Evolutionary conservation across 2,329 filamentous ascomycete genomes (phyloP).

Genomic region (Nectriaceae sp.): DNA sequence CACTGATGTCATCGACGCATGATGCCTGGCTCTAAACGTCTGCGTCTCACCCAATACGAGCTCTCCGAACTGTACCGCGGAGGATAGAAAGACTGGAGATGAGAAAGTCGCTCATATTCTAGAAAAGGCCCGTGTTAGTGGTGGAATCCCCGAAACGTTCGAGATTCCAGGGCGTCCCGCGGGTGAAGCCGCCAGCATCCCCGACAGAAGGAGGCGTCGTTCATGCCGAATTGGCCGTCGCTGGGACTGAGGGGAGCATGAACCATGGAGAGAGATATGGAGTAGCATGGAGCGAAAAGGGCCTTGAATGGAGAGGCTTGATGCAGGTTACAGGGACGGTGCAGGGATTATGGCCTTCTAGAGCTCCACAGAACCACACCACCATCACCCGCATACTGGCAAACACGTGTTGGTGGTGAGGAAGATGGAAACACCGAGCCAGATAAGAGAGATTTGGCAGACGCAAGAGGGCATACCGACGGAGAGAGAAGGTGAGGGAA

Average conservation of each 20-base stretch:
- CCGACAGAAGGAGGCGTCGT: slow-evolving; percentile 23
- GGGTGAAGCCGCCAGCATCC: too few species aligned
- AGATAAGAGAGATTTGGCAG: not conserved
- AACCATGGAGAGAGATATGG: not conserved
- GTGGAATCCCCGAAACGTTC: too few species aligned
- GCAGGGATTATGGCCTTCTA: not conserved
- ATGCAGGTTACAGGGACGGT: not conserved
- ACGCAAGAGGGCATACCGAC: not conserved
- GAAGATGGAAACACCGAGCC: not conserved
- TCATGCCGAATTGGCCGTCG: slow-evolving; percentile 1
- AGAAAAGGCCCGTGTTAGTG: too few species aligned
- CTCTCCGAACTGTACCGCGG: not conserved
- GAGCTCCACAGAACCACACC: not conserved
- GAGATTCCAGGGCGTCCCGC: too few species aligned
- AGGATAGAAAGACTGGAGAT: not conserved
- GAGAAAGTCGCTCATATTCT: too few species aligned
- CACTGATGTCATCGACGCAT: slow-evolving; percentile 29
- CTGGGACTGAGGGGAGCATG: not conserved
- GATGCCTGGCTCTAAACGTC: too few species aligned
- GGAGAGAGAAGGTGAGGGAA: too few species aligned
- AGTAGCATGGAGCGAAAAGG: not conserved
- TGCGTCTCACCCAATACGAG: not conserved
- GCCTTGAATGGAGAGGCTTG: not conserved
- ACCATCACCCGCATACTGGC: not conserved
- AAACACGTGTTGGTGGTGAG: not conserved